Conservation (phyloP, 345 rosid species). For the Raphanus sativus region DNA sequence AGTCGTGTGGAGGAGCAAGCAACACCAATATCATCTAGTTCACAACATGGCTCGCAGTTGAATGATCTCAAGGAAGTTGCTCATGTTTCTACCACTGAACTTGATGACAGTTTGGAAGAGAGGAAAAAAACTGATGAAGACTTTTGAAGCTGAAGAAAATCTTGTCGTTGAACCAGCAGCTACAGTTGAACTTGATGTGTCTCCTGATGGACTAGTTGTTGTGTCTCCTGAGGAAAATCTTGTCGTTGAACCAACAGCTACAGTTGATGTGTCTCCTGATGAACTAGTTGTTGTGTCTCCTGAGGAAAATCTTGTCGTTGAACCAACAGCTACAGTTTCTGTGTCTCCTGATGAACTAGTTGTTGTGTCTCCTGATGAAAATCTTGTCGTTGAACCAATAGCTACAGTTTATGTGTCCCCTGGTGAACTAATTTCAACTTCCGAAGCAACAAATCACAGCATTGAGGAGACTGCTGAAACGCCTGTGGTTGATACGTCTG, state of each 20-base stretch:
- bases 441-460: conserved; percentile 24
- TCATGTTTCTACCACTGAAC: conserved; percentile 23
- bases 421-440: conserved; percentile 27
- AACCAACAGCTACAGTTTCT: conserved; percentile 19
- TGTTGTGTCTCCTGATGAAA: not conserved
- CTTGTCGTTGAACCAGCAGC: conserved; percentile 24
- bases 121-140: not conserved
- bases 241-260: not conserved
- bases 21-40: conserved; percentile 19
- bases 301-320: conserved; percentile 16
- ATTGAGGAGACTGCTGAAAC: conserved; percentile 23
- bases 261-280: conserved; percentile 3
- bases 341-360: conserved; percentile 29
- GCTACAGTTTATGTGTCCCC: conserved; percentile 3
- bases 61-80: conserved; percentile 31
- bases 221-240: not conserved
- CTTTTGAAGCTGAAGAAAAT: conserved; percentile 23
- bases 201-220: conserved; percentile 27
- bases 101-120: conserved; percentile 21
- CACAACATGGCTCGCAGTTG: conserved; percentile 22
- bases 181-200: not conserved
- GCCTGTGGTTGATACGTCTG: conserved; percentile 21
- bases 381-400: not conserved
- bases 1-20: conserved; percentile 18
- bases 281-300: conserved; percentile 17